Base-by-base conservation (phyloP, 805 yeast genomes). In the Yarrowia sp. region DNA sequence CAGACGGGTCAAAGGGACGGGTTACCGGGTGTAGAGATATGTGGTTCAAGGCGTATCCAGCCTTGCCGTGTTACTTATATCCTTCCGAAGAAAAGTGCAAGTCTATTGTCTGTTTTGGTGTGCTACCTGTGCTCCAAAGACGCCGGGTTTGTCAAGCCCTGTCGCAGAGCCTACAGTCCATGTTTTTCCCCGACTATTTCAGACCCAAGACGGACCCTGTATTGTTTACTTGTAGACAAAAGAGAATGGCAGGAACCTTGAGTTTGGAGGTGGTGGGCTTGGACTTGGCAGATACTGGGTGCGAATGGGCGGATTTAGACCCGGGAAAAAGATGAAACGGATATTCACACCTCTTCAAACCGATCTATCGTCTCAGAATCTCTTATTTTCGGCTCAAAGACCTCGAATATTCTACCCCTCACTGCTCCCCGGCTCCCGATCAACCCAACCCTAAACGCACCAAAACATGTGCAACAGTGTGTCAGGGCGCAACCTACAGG, bases 171-270 rank as follows among this genome's bases (percentile, higher is more conserved):
- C 48, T 48, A 48, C 54, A 48, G 38, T 28, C 54, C 54, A 14
- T 48, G 54, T 48, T 48, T n/a, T 46, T 46, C 7, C 54, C 54
- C 54, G 54, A 48, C 54, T 48, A 48, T 46, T 46, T 46, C 35
- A 46, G 51, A n/a, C 7, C 4, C 22, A 4, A 17, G 14, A 4
- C 16, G 2, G 22, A 9, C 26, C 38, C 16, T 48, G 54, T 30
- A 48, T 48, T 48, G 54, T 48, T 48, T 48, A 48, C 54, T 32
- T 48, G 38, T 48, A n/a, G 26, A 28, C 54, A 12, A 11, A 12
- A 6, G 43, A 3, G 43, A 3, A 14, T 19, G 22, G 22, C 22
- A 9, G 22, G 12, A 30, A 48, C 36, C 54, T 32, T 48, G 36
- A 48, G 54, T 16, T 30, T 28, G 36, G 35, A 28, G 33, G 3